These are phyloP conservation scores for Cucumis sativus DNA, from an alignment of 306 rosid species.

Conservation along the genomic window Cucumber_9930_V3 NC_026660.2:12860001-12860500, in stretches of 20 bases:
- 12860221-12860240: background rate
- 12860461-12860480: slow-evolving; percentile 43
- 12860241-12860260: background rate
- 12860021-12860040: background rate
- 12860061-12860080: background rate
- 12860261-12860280: background rate
- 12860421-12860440: slow-evolving; percentile 88
- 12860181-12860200: background rate
- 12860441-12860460: slow-evolving; percentile 85
- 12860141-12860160: background rate
- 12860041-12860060: background rate
- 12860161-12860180: background rate
- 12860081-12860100: background rate
- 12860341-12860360: slow-evolving; percentile 74
- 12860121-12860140: background rate
- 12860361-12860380: slow-evolving; percentile 77
- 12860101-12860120: background rate
- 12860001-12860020: background rate
- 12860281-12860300: background rate
- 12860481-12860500: background rate
- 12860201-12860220: background rate
- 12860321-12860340: slow-evolving; percentile 80
- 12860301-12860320: slow-evolving; percentile 30
- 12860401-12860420: slow-evolving; percentile 74
- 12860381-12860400: slow-evolving; percentile 76